A percentile compares a stretch with the other conserved stretches of the same genome.
These are phyloP conservation scores for Haplographium delicatum DNA, from an alignment of 495 filamentous ascomycete genomes.

Conservation along the genomic window DNA sequence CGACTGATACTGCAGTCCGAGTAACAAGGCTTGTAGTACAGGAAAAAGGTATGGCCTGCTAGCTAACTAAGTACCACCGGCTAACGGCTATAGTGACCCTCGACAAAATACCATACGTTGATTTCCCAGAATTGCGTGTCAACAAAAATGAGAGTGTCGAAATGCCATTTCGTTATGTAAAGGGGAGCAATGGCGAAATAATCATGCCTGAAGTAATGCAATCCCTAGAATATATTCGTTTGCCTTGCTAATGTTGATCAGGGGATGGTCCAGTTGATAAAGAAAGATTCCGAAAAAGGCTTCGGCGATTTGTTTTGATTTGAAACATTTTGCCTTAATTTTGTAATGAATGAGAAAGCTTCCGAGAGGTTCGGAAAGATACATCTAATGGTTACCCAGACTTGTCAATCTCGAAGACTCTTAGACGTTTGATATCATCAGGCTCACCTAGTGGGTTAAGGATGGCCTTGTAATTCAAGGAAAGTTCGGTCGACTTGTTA, in stretches of 20 bases:
- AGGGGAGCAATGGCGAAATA: slow-evolving; percentile 62
- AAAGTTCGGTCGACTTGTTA: too few relatives aligned
- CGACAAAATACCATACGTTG: slow-evolving; percentile 70
- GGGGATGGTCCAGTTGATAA: slow-evolving; percentile 94
- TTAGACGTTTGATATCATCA: too few relatives aligned
- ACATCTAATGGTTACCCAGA: too few relatives aligned
- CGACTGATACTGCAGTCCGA: slow-evolving; percentile 92
- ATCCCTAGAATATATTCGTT: neutral
- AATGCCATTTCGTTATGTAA: slow-evolving; percentile 98
- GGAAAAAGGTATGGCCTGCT: slow-evolving; percentile 55
- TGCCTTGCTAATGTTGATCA: slow-evolving; percentile 29
- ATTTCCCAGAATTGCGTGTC: slow-evolving; percentile 83
- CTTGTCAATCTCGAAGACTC: too few relatives aligned
- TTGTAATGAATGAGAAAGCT: neutral
- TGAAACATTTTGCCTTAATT: slow-evolving; percentile 13
- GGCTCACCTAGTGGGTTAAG: too few relatives aligned
- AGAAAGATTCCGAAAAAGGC: slow-evolving; percentile 86
- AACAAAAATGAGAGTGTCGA: slow-evolving; percentile 87
- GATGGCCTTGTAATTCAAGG: too few relatives aligned
- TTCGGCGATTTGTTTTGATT: slow-evolving; percentile 79
- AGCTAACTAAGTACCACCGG: neutral
- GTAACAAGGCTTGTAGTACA: slow-evolving; percentile 88
- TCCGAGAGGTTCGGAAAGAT: too few relatives aligned
- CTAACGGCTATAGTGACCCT: slow-evolving; percentile 67
- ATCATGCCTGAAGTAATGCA: slow-evolving; percentile 89